These are phyloP conservation scores for Achaetomiella virescens DNA, from an alignment of 495 filamentous ascomycete species.

Conservation along the genomic window DNA sequence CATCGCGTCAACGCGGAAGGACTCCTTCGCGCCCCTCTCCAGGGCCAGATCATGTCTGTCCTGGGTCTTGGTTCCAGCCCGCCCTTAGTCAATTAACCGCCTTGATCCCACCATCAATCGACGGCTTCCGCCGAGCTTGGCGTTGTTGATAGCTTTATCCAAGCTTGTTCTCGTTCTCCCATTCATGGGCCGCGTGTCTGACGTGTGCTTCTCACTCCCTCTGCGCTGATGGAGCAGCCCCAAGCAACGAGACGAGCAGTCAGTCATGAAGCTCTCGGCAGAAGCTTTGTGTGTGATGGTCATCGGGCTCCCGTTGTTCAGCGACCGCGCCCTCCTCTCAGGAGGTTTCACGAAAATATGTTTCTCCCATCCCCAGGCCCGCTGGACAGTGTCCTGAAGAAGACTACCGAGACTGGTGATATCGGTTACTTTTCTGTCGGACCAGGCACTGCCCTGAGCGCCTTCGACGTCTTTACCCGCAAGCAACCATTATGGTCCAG, in stretches of 20 bases:
- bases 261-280: conserved; percentile 38
- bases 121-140: not conserved
- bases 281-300: conserved; percentile 28
- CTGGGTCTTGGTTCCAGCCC: too few relatives aligned
- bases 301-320: conserved; percentile 1
- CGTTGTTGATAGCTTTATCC: not conserved
- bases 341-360: conserved; percentile 32
- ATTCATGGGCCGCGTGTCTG: not conserved
- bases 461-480: conserved; percentile 16
- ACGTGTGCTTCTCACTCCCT: not conserved
- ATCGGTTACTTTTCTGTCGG: conserved; percentile 56
- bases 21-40: too few relatives aligned
- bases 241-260: conserved; percentile 33
- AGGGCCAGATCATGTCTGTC: too few relatives aligned
- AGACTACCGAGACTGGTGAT: conserved; percentile 62
- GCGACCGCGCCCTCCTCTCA: conserved; percentile 25
- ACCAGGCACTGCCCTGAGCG: conserved; percentile 39
- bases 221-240: conserved; percentile 31
- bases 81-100: too few relatives aligned
- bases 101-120: too few relatives aligned
- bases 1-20: too few relatives aligned
- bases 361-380: conserved; percentile 39
- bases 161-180: not conserved
- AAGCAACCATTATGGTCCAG: conserved; percentile 7
- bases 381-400: conserved; percentile 60